phyloP scores from a whole-genome alignment of 2,329 filamentous ascomycete species.

The Penicillium thymicola region DNA sequence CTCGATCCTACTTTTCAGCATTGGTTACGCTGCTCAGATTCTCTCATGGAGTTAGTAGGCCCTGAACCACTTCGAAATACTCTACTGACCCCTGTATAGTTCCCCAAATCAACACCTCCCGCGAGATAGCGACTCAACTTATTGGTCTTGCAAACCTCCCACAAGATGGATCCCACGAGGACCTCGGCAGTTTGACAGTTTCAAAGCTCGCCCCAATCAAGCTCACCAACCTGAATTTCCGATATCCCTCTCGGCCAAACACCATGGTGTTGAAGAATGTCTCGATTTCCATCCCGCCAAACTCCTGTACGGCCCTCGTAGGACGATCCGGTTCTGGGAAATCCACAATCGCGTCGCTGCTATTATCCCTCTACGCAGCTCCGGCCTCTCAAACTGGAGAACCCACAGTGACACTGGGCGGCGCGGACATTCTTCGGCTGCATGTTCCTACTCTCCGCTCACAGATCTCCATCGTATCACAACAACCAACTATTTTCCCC shows the following conservation, averaged over 20 bases:
- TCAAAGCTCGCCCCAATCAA: slow-evolving; percentile 50
- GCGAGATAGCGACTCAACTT: slow-evolving; percentile 68
- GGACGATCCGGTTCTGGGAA: slow-evolving; percentile 88
- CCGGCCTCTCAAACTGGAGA: slow-evolving; percentile 19
- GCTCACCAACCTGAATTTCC: slow-evolving; percentile 65
- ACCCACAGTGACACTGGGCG: slow-evolving; percentile 52
- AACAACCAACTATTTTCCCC: slow-evolving; percentile 61
- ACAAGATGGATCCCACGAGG: slow-evolving; percentile 55
- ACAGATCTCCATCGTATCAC: slow-evolving; percentile 58
- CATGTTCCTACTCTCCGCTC: slow-evolving; percentile 61
- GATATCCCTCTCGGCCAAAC: slow-evolving; percentile 61
- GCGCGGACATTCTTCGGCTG: slow-evolving; percentile 55
- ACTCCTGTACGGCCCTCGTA: slow-evolving; percentile 72
- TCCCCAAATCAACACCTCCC: slow-evolving; percentile 74
- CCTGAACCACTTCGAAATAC: neutral
- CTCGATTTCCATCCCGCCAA: slow-evolving; percentile 61
- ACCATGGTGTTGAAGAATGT: slow-evolving; percentile 59
- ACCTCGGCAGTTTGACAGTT: slow-evolving; percentile 47
- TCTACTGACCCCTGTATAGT: slow-evolving; percentile 42
- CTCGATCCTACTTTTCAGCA: slow-evolving; percentile 78
- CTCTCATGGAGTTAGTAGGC: slow-evolving; percentile 55
- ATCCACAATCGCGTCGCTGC: slow-evolving; percentile 72
- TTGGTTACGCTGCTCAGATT: slow-evolving; percentile 66
- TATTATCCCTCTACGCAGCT: slow-evolving; percentile 66
- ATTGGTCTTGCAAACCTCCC: slow-evolving; percentile 66